Conservation (phyloP, 306 rosid species). For the Trifolium subterraneum region DNA sequence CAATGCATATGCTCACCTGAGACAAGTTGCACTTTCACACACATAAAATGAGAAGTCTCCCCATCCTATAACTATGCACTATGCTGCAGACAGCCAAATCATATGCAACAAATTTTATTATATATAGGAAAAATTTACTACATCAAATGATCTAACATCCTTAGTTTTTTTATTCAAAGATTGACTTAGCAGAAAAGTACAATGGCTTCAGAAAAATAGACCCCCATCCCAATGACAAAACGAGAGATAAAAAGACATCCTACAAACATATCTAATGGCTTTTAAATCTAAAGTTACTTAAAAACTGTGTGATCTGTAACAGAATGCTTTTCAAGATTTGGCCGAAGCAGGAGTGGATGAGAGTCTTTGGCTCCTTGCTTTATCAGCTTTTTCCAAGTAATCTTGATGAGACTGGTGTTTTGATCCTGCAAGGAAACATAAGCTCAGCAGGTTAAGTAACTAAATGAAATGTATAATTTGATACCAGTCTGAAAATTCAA, state of each 20-base stretch:
- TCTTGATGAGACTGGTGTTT: constrained; percentile 96
- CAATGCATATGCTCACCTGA: background rate
- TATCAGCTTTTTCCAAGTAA: constrained; percentile 89
- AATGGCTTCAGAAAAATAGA: constrained; percentile 19
- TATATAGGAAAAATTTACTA: constrained; percentile 28
- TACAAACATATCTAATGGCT: constrained; percentile 29
- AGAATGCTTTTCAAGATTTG: constrained; percentile 46
- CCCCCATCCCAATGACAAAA: constrained; percentile 34
- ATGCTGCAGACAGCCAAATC: constrained; percentile 1
- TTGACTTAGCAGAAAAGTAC: background rate
- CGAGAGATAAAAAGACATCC: constrained; percentile 5
- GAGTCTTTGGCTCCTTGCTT: constrained; percentile 92
- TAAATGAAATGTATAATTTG: background rate
- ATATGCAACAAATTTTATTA: constrained; percentile 21
- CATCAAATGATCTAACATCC: constrained; percentile 20
- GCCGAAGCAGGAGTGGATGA: constrained; percentile 73
- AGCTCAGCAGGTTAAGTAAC: constrained; percentile 25
- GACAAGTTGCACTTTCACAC: background rate
- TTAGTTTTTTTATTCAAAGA: constrained; percentile 15
- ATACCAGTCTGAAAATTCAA: background rate
- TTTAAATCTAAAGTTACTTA: constrained; percentile 23
- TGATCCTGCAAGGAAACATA: constrained; percentile 59
- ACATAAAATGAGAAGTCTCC: constrained; percentile 1
- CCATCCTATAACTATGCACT: background rate
- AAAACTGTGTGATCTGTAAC: constrained; percentile 27